phyloP scores from a whole-genome alignment of 1,284 basidiomycete species.

The Heliocybe sulcata region DNA sequence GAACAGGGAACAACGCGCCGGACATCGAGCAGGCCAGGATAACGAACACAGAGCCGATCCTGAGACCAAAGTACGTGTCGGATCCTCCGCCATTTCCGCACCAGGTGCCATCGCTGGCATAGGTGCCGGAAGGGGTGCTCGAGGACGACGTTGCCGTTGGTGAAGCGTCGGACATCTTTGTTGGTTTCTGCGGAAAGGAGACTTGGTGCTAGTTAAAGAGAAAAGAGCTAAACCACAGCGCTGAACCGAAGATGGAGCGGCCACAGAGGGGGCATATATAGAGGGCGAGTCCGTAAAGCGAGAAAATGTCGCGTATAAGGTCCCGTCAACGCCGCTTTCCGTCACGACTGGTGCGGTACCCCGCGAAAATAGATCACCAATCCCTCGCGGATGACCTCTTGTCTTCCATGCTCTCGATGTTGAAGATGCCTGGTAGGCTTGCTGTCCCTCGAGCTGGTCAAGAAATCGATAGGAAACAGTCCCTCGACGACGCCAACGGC shows the following conservation, averaged over 20 bases:
- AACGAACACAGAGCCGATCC: slow-evolving; percentile 86
- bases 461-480: no score
- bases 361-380: background rate
- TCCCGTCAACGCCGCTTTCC: background rate
- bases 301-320: background rate
- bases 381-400: no score
- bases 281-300: background rate
- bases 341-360: background rate
- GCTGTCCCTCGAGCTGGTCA: no score
- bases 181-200: background rate
- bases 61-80: slow-evolving; percentile 35
- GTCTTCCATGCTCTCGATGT: no score
- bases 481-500: no score
- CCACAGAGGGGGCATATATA: background rate
- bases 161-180: no score
- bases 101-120: background rate
- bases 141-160: no score
- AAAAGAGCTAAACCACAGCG: background rate
- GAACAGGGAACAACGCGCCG: slow-evolving; percentile 80
- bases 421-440: no score
- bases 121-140: no score
- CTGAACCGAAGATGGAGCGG: background rate
- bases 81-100: slow-evolving; percentile 25
- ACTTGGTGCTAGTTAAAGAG: background rate
- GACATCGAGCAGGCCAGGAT: slow-evolving; percentile 64